A percentile compares a stretch with the other conserved stretches of the same genome.
These are phyloP conservation scores for Aspergillus aculeatinus DNA, from an alignment of 2,329 filamentous ascomycete species.

Conservation along the genomic window DNA sequence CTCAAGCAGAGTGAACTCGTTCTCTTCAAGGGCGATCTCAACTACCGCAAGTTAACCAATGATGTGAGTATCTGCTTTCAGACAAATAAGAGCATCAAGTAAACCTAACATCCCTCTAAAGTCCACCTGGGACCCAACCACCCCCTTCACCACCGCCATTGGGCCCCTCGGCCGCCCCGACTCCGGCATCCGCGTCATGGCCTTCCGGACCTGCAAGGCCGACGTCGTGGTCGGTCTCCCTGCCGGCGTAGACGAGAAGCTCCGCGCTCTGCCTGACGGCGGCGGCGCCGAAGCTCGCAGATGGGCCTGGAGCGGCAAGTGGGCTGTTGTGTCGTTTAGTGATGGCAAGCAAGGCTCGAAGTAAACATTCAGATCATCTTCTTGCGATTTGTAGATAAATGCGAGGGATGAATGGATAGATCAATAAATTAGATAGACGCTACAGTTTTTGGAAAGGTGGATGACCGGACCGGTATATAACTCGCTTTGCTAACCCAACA, in stretches of 20 bases:
- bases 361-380: not conserved
- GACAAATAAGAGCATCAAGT: not conserved
- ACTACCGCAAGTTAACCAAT: slow-evolving; percentile 88
- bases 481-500: too few species aligned
- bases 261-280: slow-evolving; percentile 67
- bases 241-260: slow-evolving; percentile 76
- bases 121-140: slow-evolving; percentile 81
- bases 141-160: slow-evolving; percentile 78
- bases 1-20: slow-evolving; percentile 81
- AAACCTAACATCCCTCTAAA: slow-evolving; percentile 30
- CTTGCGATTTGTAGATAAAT: not conserved
- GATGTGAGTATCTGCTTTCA: slow-evolving; percentile 63
- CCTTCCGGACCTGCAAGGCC: slow-evolving; percentile 91
- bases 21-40: slow-evolving; percentile 95
- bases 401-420: not conserved
- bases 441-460: too few species aligned
- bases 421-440: not conserved
- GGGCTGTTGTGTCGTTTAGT: slow-evolving; percentile 87
- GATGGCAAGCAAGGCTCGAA: slow-evolving; percentile 64
- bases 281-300: slow-evolving; percentile 69
- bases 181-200: slow-evolving; percentile 80
- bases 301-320: slow-evolving; percentile 96
- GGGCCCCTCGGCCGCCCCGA: slow-evolving; percentile 73
- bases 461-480: too few species aligned
- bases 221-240: slow-evolving; percentile 91